Percentiles rank a stretch among this genome's conserved stretches.
Evolutionary conservation across 164 flowering plant genomes (phyloP).

Genomic region (Stephania japonica): DNA sequence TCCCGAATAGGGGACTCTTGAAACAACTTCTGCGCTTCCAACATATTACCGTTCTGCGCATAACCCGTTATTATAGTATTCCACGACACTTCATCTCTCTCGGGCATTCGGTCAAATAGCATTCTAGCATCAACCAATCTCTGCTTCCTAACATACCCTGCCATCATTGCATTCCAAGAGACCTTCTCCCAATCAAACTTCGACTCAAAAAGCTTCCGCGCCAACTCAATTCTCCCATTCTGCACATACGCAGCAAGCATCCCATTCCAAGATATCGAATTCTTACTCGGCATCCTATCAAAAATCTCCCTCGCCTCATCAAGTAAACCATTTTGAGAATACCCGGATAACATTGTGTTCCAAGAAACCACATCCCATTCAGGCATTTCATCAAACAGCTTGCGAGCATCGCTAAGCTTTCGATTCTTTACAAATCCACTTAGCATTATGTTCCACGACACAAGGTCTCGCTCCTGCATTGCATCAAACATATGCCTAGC

Average conservation of each 20-base stretch:
- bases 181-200: no score
- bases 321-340: slow-evolving; percentile 6
- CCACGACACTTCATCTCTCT: slow-evolving; percentile 79
- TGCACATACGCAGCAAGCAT: slow-evolving; percentile 7
- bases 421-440: neutral
- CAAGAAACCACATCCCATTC: slow-evolving; percentile 8
- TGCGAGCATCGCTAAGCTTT: neutral
- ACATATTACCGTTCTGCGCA: slow-evolving; percentile 62
- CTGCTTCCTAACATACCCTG: slow-evolving; percentile 65
- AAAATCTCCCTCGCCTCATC: slow-evolving; percentile 8
- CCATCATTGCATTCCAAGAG: neutral
- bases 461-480: slow-evolving; percentile 6
- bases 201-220: no score
- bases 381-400: slow-evolving; percentile 10
- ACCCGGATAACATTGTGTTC: slow-evolving; percentile 8
- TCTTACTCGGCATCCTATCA: slow-evolving; percentile 4
- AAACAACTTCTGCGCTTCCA: slow-evolving; percentile 62
- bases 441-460: slow-evolving; percentile 9
- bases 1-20: slow-evolving; percentile 54
- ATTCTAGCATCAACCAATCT: slow-evolving; percentile 53
- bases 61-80: slow-evolving; percentile 75
- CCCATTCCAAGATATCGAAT: slow-evolving; percentile 12
- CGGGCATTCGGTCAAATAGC: slow-evolving; percentile 64
- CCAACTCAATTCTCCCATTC: neutral
- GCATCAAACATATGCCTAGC: neutral